phyloP scores from a whole-genome alignment of 345 rosid genomes.

The Triadica sebifera region DNA sequence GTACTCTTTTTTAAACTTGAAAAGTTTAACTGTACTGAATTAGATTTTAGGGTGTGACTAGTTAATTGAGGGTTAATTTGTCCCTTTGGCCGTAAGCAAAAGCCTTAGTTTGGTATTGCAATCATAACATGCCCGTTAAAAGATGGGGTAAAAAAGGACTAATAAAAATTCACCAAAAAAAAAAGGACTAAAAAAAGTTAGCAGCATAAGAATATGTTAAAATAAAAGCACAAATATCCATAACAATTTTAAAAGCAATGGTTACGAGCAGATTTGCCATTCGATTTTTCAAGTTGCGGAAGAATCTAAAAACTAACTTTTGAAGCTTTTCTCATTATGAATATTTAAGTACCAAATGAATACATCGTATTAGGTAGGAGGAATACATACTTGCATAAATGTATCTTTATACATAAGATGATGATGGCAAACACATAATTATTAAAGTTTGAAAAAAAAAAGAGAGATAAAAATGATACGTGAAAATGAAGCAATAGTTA shows the following conservation, averaged over 20 bases:
- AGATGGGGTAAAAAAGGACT: not conserved
- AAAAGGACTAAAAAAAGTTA: not conserved
- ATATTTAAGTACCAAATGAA: not conserved
- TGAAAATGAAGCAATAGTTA: slow-evolving; percentile 22
- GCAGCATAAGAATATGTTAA: not conserved
- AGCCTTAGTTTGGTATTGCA: not conserved
- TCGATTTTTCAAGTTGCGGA: too few relatives aligned
- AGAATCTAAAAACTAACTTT: not conserved
- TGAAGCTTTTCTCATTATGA: not conserved
- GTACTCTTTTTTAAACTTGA: too few relatives aligned
- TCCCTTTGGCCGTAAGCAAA: too few relatives aligned
- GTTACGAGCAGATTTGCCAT: not conserved
- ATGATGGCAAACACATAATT: not conserved
- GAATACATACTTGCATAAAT: not conserved
- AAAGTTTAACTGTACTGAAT: too few relatives aligned
- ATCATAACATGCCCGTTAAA: slow-evolving; percentile 8
- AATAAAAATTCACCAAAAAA: not conserved
- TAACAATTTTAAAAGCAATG: not conserved
- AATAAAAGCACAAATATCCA: slow-evolving; percentile 9
- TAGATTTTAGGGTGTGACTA: too few relatives aligned
- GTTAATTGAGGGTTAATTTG: too few relatives aligned
- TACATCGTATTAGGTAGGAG: not conserved
- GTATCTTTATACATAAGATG: not conserved
- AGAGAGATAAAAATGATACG: not conserved
- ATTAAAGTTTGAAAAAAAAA: not conserved